A percentile compares a stretch with the other conserved stretches of the same genome.
These are phyloP conservation scores for Candida arabinofermentans DNA, from an alignment of 805 yeast genomes.

Conservation along the genomic window DNA sequence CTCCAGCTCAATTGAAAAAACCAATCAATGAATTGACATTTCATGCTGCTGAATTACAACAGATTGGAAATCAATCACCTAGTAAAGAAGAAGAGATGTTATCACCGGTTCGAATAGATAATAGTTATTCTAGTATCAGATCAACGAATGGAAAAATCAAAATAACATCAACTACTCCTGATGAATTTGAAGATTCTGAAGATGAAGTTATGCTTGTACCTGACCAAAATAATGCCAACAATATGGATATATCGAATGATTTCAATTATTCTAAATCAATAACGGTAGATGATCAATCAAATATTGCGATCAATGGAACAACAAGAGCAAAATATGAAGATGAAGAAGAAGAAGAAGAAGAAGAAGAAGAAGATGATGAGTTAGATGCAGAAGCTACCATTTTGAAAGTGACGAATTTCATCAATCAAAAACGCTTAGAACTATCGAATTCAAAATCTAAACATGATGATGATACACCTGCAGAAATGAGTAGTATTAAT, in stretches of 20 bases:
- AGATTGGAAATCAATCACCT: too few relatives aligned
- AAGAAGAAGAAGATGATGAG: conserved; percentile 3
- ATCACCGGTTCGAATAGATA: too few relatives aligned
- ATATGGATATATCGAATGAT: not conserved
- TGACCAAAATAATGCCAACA: too few relatives aligned
- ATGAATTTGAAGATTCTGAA: conserved; percentile 23
- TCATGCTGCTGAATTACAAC: not conserved
- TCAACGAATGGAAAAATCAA: not conserved
- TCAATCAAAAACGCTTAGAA: conserved; percentile 14
- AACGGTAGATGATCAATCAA: not conserved
- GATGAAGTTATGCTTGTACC: conserved; percentile 5
- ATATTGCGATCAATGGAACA: conserved; percentile 1
- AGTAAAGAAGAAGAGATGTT: too few relatives aligned
- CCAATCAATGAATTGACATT: not conserved
- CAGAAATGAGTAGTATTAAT: not conserved
- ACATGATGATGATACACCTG: not conserved
- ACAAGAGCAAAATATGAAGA: not conserved
- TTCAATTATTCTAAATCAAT: not conserved
- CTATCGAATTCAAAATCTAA: not conserved
- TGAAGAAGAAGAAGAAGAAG: not conserved
- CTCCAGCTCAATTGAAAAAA: conserved; percentile 2
- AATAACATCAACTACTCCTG: not conserved
- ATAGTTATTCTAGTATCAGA: not conserved
- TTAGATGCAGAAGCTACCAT: conserved; percentile 23
- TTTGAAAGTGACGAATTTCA: conserved; percentile 21